These are phyloP conservation scores for Annulohypoxylon bovei DNA, from an alignment of 495 filamentous ascomycete species.

Conservation along the genomic window DNA sequence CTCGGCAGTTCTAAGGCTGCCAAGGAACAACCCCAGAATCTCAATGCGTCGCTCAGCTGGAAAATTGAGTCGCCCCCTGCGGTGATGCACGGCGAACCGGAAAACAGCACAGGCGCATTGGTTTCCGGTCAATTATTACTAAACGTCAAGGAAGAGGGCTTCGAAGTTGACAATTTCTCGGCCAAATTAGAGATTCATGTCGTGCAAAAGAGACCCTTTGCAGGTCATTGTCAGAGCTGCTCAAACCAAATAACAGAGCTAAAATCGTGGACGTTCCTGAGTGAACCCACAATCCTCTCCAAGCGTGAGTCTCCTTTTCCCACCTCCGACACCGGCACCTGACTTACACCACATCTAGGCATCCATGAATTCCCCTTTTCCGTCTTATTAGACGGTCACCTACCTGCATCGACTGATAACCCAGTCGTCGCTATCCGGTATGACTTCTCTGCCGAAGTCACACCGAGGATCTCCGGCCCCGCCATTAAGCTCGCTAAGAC, in stretches of 20 bases:
- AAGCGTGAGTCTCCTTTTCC: conserved; percentile 57
- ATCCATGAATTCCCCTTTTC: conserved; percentile 90
- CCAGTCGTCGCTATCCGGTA: conserved; percentile 80
- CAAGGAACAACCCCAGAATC: conserved; percentile 53
- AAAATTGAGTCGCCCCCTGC: conserved; percentile 90
- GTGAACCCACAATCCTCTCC: conserved; percentile 69
- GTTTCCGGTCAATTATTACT: conserved; percentile 86
- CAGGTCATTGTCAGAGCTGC: conserved; percentile 80
- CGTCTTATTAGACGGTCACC: conserved; percentile 83
- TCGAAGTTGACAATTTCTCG: conserved; percentile 74
- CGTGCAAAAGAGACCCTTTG: conserved; percentile 81
- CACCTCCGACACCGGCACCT: neutral
- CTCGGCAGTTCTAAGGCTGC: conserved; percentile 54
- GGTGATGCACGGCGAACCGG: conserved; percentile 79
- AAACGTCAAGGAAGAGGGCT: conserved; percentile 68
- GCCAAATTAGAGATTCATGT: conserved; percentile 74
- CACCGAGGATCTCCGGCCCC: conserved; percentile 59
- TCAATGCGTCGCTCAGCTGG: conserved; percentile 71
- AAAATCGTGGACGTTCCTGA: conserved; percentile 80
- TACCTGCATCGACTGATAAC: conserved; percentile 83
- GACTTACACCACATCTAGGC: conserved; percentile 49
- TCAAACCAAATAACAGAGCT: conserved; percentile 72
- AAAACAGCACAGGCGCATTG: conserved; percentile 83
- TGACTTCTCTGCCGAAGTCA: conserved; percentile 76
- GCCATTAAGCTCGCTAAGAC: conserved; percentile 69